A percentile compares a stretch with the other conserved stretches of the same genome.
phyloP scores from a whole-genome alignment of 164 flowering plant genomes.

The Malania oleifera region DNA sequence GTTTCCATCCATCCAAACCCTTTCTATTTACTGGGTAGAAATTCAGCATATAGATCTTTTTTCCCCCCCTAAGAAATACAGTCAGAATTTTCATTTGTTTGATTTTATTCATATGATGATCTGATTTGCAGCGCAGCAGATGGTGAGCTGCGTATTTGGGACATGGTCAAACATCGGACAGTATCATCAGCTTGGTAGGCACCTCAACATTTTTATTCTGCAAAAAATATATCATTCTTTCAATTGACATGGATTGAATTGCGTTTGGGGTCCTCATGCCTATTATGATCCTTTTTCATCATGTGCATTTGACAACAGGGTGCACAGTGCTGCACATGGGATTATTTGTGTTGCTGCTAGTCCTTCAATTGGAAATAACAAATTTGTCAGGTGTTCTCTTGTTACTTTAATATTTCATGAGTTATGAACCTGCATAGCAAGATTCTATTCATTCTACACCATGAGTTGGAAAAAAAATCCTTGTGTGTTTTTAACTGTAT shows the following conservation, averaged over 20 bases:
- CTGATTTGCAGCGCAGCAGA: constrained; percentile 53
- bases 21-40: constrained; percentile 60
- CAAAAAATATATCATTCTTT: neutral
- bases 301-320: constrained; percentile 37
- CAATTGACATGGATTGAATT: neutral
- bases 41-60: neutral
- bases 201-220: neutral
- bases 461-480: neutral
- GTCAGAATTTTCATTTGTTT: too few species aligned
- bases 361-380: constrained; percentile 51
- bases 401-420: neutral
- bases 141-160: constrained; percentile 89
- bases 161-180: constrained; percentile 65
- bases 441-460: neutral
- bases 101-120: neutral
- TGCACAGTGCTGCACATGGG: constrained; percentile 80
- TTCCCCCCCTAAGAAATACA: neutral
- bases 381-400: constrained; percentile 58
- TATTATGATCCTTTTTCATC: too few species aligned
- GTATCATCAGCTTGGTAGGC: constrained; percentile 68
- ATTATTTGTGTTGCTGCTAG: constrained; percentile 53
- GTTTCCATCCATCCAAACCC: constrained; percentile 58
- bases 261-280: neutral
- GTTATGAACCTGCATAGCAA: neutral
- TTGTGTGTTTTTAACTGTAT: neutral